A percentile compares a stretch with the other conserved stretches of the same genome.
Conservation (phyloP, 495 filamentous ascomycete species). For the Hapsidospora chrysogenum region DNA sequence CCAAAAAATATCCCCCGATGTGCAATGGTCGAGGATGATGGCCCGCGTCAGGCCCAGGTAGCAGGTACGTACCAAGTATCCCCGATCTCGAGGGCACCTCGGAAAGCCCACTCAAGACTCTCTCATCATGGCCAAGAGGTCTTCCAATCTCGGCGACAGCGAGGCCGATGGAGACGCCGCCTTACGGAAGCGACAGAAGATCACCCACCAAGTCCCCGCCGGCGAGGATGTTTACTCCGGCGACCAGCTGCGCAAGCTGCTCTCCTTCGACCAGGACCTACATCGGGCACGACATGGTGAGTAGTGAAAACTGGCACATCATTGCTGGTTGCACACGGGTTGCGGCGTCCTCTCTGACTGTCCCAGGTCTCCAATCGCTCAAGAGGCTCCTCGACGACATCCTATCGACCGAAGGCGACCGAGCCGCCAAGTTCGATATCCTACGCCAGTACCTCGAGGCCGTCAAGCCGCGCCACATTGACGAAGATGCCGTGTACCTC, state of each 20-base stretch:
- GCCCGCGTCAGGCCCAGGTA: too few species aligned
- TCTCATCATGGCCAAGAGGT: not conserved
- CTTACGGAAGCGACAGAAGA: slow-evolving; percentile 13
- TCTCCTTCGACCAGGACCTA: slow-evolving; percentile 52
- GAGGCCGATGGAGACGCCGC: slow-evolving; percentile 5
- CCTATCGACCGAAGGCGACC: slow-evolving; percentile 29
- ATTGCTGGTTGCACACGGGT: not conserved
- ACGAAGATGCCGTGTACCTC: slow-evolving; percentile 42
- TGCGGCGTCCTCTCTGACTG: not conserved
- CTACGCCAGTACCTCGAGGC: slow-evolving; percentile 59
- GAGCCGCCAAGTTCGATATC: slow-evolving; percentile 35
- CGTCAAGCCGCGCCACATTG: slow-evolving; percentile 35
- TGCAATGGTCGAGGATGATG: too few species aligned
- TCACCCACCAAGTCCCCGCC: slow-evolving; percentile 29
- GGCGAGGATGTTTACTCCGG: slow-evolving; percentile 39
- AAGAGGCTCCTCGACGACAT: slow-evolving; percentile 59
- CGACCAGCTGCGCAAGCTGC: slow-evolving; percentile 41
- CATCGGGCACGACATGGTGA: slow-evolving; percentile 46
- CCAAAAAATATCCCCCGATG: not conserved
- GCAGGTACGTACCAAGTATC: too few species aligned
- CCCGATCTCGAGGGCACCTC: not conserved
- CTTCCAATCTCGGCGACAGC: not conserved
- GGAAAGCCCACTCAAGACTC: not conserved
- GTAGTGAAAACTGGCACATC: too few species aligned
- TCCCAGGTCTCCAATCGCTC: slow-evolving; percentile 53